A percentile compares a stretch with the other conserved stretches of the same genome.
phyloP scores from a whole-genome alignment of 2,329 filamentous ascomycete species.

The Neopestalotiopsis sp. region DNA sequence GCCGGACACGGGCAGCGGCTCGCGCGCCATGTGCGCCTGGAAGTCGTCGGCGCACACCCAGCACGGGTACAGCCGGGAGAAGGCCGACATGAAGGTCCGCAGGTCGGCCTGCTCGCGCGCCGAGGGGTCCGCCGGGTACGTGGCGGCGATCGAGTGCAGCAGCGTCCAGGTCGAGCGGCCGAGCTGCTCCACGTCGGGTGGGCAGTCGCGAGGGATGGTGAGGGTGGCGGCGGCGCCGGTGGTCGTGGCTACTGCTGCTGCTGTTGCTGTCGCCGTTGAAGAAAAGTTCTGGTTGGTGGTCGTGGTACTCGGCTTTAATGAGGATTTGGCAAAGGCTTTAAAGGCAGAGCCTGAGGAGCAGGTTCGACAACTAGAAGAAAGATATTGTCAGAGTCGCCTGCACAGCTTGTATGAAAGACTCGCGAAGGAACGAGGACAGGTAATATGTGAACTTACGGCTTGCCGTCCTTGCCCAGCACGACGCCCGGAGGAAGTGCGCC shows the following conservation, averaged over 20 bases:
- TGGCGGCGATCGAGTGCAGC: constrained; percentile 87
- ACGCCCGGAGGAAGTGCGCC: constrained; percentile 70
- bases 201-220: constrained; percentile 68
- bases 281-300: neutral
- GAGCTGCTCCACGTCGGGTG: constrained; percentile 85
- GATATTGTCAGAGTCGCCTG: neutral
- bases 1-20: constrained; percentile 65
- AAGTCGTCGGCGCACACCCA: constrained; percentile 96
- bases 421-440: neutral
- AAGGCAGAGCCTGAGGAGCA: constrained; percentile 71
- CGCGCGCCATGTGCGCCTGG: constrained; percentile 75
- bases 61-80: constrained; percentile 90
- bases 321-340: constrained; percentile 58
- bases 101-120: constrained; percentile 76
- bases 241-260: constrained; percentile 31
- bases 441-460: constrained; percentile 66
- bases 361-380: constrained; percentile 64
- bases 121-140: constrained; percentile 77
- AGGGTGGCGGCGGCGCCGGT: constrained; percentile 40
- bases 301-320: neutral
- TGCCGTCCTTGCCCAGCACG: constrained; percentile 79
- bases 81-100: constrained; percentile 76
- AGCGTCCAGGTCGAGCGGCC: constrained; percentile 93
- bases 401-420: no score
- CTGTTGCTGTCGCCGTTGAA: neutral